phyloP scores from a whole-genome alignment of 495 filamentous ascomycete species.

The Talaromyces thailandensis region DNA sequence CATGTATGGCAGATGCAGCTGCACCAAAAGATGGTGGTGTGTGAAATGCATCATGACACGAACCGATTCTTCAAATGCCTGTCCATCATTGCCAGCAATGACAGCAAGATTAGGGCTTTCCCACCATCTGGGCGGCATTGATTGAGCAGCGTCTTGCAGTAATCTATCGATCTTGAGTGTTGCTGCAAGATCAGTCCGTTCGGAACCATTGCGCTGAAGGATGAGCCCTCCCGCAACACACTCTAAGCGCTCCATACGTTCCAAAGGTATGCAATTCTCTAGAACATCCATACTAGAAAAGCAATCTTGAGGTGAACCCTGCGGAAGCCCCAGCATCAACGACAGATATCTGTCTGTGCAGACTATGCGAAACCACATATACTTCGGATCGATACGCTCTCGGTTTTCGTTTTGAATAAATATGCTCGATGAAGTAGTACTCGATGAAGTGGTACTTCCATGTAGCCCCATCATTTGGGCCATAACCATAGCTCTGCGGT shows the following conservation, averaged over 20 bases:
- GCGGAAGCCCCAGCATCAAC: slow-evolving; percentile 35
- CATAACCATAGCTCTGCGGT: slow-evolving; percentile 34
- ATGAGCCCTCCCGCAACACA: slow-evolving; percentile 20
- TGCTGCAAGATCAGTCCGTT: not conserved
- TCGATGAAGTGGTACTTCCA: not conserved
- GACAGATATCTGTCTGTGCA: slow-evolving; percentile 25
- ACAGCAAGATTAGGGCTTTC: not conserved
- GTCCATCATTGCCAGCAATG: not conserved
- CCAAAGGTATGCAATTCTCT: not conserved
- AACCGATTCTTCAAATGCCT: slow-evolving; percentile 7
- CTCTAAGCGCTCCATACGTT: slow-evolving; percentile 1
- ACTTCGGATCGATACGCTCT: not conserved
- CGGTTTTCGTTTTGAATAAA: not conserved
- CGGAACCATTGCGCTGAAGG: slow-evolving; percentile 27
- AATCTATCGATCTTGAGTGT: slow-evolving; percentile 13
- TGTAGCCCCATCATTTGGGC: slow-evolving; percentile 12
- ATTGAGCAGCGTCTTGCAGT: slow-evolving; percentile 19
- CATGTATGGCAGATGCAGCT: slow-evolving; percentile 19
- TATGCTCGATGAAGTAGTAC: not conserved
- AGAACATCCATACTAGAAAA: slow-evolving; percentile 2
- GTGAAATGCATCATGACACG: slow-evolving; percentile 24
- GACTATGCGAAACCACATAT: slow-evolving; percentile 8
- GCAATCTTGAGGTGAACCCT: slow-evolving; percentile 20
- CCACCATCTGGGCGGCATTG: slow-evolving; percentile 23
- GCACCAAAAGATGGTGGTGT: slow-evolving; percentile 24